Evolutionary conservation across 1,284 basidiomycete genomes (phyloP).

Genomic region (Ganoderma sinense): DNA sequence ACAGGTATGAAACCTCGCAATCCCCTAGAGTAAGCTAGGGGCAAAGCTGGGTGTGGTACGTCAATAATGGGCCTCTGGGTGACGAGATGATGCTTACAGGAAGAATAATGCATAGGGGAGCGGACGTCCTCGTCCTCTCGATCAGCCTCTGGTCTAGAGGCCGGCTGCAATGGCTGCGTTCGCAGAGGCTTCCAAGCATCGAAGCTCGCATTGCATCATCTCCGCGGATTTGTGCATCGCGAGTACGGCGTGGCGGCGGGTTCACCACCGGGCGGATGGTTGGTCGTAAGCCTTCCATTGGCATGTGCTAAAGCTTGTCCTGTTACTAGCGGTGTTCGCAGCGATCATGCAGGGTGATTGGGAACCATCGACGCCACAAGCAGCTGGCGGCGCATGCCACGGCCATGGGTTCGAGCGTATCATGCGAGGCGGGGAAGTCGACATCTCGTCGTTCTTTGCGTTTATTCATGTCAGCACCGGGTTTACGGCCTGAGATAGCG

Average conservation of each 20-base stretch:
- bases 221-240: slow-evolving; percentile 62
- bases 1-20: slow-evolving; percentile 36
- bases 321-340: slow-evolving; percentile 10
- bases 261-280: slow-evolving; percentile 59
- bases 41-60: slow-evolving; percentile 50
- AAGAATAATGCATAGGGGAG: background rate
- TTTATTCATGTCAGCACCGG: slow-evolving; percentile 48
- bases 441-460: background rate
- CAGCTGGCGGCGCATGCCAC: background rate
- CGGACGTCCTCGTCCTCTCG: background rate
- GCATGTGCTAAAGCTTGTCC: background rate
- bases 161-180: slow-evolving; percentile 75
- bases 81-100: background rate
- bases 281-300: slow-evolving; percentile 47
- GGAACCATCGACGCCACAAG: slow-evolving; percentile 41
- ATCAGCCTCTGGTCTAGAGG: slow-evolving; percentile 41
- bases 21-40: slow-evolving; percentile 29
- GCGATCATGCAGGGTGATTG: slow-evolving; percentile 46
- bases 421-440: background rate
- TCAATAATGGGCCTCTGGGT: slow-evolving; percentile 22
- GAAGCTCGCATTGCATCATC: slow-evolving; percentile 70
- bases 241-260: slow-evolving; percentile 52
- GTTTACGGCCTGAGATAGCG: slow-evolving; percentile 60
- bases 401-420: background rate
- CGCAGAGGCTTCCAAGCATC: slow-evolving; percentile 51